phyloP scores from a whole-genome alignment of 2,329 filamentous ascomycete species.

The Aspergillus pseudonomiae region DNA sequence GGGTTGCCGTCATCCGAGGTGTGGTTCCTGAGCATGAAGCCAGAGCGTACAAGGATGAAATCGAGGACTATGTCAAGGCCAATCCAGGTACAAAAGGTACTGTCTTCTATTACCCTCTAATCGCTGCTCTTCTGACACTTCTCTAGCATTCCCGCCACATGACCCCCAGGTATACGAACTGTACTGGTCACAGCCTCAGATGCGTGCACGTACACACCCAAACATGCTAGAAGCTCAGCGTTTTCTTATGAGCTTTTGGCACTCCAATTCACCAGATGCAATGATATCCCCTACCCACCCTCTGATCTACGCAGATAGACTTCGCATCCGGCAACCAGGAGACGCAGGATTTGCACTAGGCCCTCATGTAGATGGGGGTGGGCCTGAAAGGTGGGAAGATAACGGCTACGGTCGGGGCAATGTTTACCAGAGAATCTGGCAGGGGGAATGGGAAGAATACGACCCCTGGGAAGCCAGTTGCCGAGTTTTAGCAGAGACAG shows the following conservation, averaged over 20 bases:
- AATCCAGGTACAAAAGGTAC: neutral
- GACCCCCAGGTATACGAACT: conserved; percentile 12
- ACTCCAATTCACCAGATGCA: neutral
- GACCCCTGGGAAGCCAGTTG: neutral
- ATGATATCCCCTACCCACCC: neutral
- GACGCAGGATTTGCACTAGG: conserved; percentile 68
- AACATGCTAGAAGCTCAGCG: conserved; percentile 19
- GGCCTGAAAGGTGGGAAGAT: conserved; percentile 70
- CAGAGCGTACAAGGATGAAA: neutral
- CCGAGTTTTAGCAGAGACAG: conserved; percentile 52
- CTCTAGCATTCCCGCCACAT: neutral
- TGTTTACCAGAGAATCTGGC: neutral
- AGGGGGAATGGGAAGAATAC: neutral
- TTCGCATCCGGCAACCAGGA: conserved; percentile 69
- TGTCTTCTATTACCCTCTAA: neutral
- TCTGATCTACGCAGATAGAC: conserved; percentile 51
- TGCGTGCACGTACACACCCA: conserved; percentile 15
- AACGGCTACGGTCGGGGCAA: conserved; percentile 54
- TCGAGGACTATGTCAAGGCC: neutral
- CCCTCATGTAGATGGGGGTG: conserved; percentile 71
- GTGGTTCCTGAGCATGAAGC: neutral
- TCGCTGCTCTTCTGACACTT: neutral
- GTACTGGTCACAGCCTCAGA: conserved; percentile 19
- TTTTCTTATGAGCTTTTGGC: neutral
- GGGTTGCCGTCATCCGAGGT: neutral